These are phyloP conservation scores for Chlorophyllum brunneum DNA, from an alignment of 768 basidiomycete species.

Conservation along the genomic window DNA sequence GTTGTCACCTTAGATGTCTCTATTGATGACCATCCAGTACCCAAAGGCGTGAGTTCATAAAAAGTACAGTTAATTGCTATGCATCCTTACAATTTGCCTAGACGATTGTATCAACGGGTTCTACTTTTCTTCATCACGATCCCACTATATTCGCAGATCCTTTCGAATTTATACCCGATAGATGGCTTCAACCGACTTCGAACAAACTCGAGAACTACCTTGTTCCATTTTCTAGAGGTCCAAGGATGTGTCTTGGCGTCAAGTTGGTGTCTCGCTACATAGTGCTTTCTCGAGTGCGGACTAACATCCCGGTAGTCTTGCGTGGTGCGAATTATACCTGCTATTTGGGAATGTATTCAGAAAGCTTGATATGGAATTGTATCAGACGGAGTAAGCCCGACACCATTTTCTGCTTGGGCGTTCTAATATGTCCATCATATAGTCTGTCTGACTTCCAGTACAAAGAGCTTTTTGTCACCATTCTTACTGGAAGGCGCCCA, in stretches of 20 bases:
- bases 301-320: constrained; percentile 19
- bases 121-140: constrained; percentile 36
- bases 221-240: constrained; percentile 41
- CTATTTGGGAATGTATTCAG: constrained; percentile 29
- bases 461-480: too few species aligned
- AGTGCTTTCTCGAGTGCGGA: background rate
- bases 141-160: constrained; percentile 38
- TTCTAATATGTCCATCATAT: too few species aligned
- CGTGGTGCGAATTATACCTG: constrained; percentile 28
- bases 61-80: background rate
- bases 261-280: constrained; percentile 37
- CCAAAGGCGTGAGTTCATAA: constrained; percentile 32
- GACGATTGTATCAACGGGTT: constrained; percentile 39
- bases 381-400: constrained; percentile 5
- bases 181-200: constrained; percentile 36
- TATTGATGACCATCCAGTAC: constrained; percentile 33
- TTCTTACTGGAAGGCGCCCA: too few species aligned
- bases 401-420: too few species aligned
- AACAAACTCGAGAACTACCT: constrained; percentile 36
- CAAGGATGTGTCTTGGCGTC: constrained; percentile 40
- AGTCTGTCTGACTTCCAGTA: too few species aligned
- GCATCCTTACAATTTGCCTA: too few species aligned
- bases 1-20: constrained; percentile 28
- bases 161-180: constrained; percentile 33
- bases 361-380: constrained; percentile 21